phyloP scores from a whole-genome alignment of 345 rosid genomes.

The Moringa oleifera region DNA sequence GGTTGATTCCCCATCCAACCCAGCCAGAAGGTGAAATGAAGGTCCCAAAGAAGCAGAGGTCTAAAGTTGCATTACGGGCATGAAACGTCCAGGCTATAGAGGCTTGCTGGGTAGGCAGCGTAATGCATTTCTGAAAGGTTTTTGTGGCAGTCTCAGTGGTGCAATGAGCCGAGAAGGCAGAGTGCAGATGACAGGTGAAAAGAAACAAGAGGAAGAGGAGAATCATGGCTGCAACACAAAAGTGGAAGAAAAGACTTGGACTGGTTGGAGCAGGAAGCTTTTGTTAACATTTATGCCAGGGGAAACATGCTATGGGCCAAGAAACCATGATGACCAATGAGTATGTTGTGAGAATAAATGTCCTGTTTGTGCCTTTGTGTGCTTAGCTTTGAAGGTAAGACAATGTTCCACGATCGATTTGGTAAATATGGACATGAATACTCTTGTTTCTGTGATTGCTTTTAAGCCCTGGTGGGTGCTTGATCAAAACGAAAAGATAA shows the following conservation, averaged over 20 bases:
- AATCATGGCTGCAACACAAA: slow-evolving; percentile 14
- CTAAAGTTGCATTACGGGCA: slow-evolving; percentile 67
- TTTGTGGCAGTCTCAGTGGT: slow-evolving; percentile 47
- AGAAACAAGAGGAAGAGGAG: slow-evolving; percentile 21
- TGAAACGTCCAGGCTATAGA: slow-evolving; percentile 94
- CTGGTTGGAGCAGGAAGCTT: background rate
- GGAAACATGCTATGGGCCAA: background rate
- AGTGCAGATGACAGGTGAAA: slow-evolving; percentile 20
- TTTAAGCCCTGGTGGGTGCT: too few species aligned
- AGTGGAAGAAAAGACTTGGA: background rate
- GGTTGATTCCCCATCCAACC: slow-evolving; percentile 93
- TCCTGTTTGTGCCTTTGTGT: background rate
- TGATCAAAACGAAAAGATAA: too few species aligned
- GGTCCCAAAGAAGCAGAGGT: slow-evolving; percentile 84
- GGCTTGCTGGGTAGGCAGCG: slow-evolving; percentile 91
- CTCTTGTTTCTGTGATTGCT: too few species aligned
- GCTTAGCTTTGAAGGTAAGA: background rate
- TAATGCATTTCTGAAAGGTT: slow-evolving; percentile 64
- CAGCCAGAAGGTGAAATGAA: slow-evolving; percentile 96
- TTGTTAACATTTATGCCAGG: background rate
- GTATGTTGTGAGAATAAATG: background rate
- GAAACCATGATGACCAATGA: background rate
- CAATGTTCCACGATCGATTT: background rate
- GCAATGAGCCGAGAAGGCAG: slow-evolving; percentile 50
- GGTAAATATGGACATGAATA: too few species aligned